phyloP scores from a whole-genome alignment of 805 yeast species.

The Blastobotrys americana region DNA sequence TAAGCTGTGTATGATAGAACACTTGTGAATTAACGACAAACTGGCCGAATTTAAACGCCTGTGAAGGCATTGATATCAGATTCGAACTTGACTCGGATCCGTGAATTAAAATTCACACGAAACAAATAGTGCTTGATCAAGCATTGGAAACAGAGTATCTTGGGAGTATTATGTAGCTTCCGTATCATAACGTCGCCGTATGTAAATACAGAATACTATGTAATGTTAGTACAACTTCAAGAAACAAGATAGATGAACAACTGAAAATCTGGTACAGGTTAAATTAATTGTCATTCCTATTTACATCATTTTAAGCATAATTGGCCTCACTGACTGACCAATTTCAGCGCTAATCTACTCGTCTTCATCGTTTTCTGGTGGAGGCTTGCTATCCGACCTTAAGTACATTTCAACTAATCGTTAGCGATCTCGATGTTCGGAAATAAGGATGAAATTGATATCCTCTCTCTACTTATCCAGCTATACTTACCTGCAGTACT shows the following conservation, averaged over 20 bases:
- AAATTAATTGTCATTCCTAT: no score
- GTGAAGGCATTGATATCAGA: conserved; percentile 6
- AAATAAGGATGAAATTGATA: no score
- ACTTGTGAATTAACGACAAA: conserved; percentile 31
- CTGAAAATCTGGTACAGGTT: no score
- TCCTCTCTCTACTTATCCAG: not conserved
- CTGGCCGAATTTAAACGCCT: conserved; percentile 26
- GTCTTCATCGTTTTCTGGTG: conserved; percentile 86
- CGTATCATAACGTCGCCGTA: no score
- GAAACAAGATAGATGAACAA: no score
- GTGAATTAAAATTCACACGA: not conserved
- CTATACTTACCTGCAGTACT: conserved; percentile 36
- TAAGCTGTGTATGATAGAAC: conserved; percentile 48
- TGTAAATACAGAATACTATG: no score
- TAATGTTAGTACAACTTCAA: no score
- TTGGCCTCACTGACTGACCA: no score
- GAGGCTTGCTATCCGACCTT: conserved; percentile 74
- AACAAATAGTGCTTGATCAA: not conserved
- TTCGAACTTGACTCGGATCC: conserved; percentile 41
- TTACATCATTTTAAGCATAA: no score
- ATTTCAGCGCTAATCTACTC: no score
- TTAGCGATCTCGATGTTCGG: conserved; percentile 2
- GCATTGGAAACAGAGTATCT: no score
- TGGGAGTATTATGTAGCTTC: no score
- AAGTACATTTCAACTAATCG: conserved; percentile 60